These are phyloP conservation scores for Leccinum disarticulatum DNA, from an alignment of 768 basidiomycete genomes.

Conservation along the genomic window DNA sequence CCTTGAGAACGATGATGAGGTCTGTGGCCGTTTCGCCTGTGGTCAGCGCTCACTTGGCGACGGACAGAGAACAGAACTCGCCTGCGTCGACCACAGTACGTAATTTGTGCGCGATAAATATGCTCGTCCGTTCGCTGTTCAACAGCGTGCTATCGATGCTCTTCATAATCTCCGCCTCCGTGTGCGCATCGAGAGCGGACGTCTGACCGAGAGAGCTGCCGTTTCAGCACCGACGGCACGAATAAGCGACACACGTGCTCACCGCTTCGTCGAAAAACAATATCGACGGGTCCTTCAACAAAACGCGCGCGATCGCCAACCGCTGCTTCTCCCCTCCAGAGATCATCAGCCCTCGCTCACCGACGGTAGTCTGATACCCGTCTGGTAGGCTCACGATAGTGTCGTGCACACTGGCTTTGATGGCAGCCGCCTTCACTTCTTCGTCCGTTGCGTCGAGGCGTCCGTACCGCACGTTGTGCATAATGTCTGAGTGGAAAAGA, in stretches of 20 bases:
- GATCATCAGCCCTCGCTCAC: conserved; percentile 96
- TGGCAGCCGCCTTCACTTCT: conserved; percentile 81
- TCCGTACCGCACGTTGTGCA: conserved; percentile 96
- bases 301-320: conserved; percentile 87
- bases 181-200: conserved; percentile 92
- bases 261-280: conserved; percentile 99
- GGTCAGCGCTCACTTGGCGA: not conserved
- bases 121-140: conserved; percentile 81
- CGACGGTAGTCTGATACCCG: conserved; percentile 87
- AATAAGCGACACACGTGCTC: conserved; percentile 31
- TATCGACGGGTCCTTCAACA: conserved; percentile 94
- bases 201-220: conserved; percentile 51
- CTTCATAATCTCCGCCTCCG: conserved; percentile 92
- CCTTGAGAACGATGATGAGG: conserved; percentile 88
- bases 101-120: conserved; percentile 94
- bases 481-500: conserved; percentile 90
- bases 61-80: conserved; percentile 31
- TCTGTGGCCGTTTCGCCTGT: conserved; percentile 45
- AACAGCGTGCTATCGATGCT: conserved; percentile 83
- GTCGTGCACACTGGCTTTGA: conserved; percentile 84
- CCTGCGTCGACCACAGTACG: conserved; percentile 91
- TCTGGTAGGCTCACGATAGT: conserved; percentile 81
- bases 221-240: conserved; percentile 7
- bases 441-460: conserved; percentile 84
- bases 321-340: conserved; percentile 99